Evolutionary conservation across 345 rosid genomes (phyloP), one percentile per base, ranked within the genome.

Genomic region (Eucalyptus brandiana): DNA sequence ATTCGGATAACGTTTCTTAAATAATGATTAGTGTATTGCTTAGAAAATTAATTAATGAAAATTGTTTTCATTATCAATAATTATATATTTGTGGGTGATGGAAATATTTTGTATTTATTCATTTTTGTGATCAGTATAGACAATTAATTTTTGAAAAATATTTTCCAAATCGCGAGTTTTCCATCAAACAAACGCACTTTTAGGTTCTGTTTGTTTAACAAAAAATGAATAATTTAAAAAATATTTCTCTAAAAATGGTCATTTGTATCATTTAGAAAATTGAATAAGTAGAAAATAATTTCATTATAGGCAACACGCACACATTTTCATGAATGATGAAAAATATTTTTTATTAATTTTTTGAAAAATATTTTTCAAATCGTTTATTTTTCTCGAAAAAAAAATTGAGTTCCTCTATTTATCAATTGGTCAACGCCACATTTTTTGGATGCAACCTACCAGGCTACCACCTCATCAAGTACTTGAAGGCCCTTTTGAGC

Each of bases 181-280:
- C 62, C 62, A 2, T 56, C 13, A 10, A 24, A 24, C 6, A 24
- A 24, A 56, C 0, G 0, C 0, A 45, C 0, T 51, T 18, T 53
- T 53, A 53, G 0, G 9, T 56, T 1, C 0, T 24, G 30, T 24
- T 56, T 53, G 11, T 56, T 24, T 56, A 0, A 23, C 2, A 6
- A 62, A 1, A 62, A 28, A 5, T 12, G 1, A 62, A 62, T 30
- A 28, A 62, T 12, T 28, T 26, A 1, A 62, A 13, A 62, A 62
- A 28, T 6, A 13, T 62, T 28, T 28, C 28, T 14, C 9, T 6
- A 10, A 28, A 60, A 62, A 62, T 28, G n/a, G 7, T 62, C 32
- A 14, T 30, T 26, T 62, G 9, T 12, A 60, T 60, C 8, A 6
- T 12, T 60, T 6, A 6, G 16, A 62, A 62, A 62, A 13, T 12